phyloP scores from a whole-genome alignment of 2,329 filamentous ascomycete species.

The Ceratocystis albifundus region DNA sequence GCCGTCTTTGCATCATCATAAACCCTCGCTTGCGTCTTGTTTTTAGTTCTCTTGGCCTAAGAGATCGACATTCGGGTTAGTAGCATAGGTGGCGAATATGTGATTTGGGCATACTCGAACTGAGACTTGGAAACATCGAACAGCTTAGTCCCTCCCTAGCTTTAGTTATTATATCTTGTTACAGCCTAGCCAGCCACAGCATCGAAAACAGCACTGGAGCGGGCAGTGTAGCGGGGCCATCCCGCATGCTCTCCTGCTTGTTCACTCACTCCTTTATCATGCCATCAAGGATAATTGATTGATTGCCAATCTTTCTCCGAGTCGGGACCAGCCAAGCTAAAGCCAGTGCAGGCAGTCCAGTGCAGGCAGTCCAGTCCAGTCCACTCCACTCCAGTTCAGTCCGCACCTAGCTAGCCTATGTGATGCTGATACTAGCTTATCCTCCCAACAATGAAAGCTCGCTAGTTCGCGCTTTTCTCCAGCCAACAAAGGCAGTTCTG shows the following conservation, averaged over 20 bases:
- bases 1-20: no score
- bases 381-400: neutral
- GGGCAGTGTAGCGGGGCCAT: neutral
- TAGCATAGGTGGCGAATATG: no score
- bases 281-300: neutral
- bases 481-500: neutral
- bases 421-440: neutral
- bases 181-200: neutral
- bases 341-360: no score
- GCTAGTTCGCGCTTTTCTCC: constrained; percentile 13
- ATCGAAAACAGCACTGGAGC: neutral
- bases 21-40: no score
- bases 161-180: no score
- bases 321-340: neutral
- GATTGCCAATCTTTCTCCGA: neutral
- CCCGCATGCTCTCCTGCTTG: neutral
- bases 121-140: no score
- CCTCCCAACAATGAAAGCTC: constrained; percentile 10
- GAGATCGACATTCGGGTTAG: no score
- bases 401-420: neutral
- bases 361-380: no score
- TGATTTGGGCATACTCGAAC: no score
- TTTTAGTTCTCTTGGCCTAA: no score
- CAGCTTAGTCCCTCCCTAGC: no score
- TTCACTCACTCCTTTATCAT: neutral